Conservation (phyloP, 148 eudicot species). For the Arbutus unedo region DNA sequence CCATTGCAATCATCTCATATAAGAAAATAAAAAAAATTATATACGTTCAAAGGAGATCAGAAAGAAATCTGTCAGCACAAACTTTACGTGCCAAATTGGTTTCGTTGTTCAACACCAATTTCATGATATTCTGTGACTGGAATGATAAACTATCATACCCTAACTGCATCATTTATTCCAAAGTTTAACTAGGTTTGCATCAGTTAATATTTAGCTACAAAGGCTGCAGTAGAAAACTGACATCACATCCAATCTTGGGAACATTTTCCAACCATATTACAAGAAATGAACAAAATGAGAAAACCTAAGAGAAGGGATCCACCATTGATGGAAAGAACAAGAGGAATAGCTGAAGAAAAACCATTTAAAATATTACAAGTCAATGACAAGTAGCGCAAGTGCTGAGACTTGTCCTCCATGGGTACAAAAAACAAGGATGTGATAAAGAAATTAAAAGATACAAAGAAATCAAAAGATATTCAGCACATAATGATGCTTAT, state of each 20-base stretch:
- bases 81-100: too few species aligned
- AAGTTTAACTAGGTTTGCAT: neutral
- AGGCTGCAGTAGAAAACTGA: too few species aligned
- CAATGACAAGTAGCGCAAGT: neutral
- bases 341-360: neutral
- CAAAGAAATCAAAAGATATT: too few species aligned
- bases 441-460: neutral
- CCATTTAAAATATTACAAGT: neutral
- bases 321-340: neutral
- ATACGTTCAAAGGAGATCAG: too few species aligned
- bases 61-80: neutral
- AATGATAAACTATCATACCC: neutral
- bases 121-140: neutral
- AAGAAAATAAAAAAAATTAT: neutral
- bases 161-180: neutral
- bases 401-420: neutral
- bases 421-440: neutral
- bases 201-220: neutral
- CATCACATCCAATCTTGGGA: too few species aligned
- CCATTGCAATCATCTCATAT: neutral
- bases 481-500: neutral
- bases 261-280: too few species aligned
- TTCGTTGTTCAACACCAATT: neutral
- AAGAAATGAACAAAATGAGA: neutral
- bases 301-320: neutral